A percentile compares a stretch with the other conserved stretches of the same genome.
These are phyloP conservation scores for Phytophthora crassamura DNA, from an alignment of 352 stramenopile species.

Conservation along the genomic window DNA sequence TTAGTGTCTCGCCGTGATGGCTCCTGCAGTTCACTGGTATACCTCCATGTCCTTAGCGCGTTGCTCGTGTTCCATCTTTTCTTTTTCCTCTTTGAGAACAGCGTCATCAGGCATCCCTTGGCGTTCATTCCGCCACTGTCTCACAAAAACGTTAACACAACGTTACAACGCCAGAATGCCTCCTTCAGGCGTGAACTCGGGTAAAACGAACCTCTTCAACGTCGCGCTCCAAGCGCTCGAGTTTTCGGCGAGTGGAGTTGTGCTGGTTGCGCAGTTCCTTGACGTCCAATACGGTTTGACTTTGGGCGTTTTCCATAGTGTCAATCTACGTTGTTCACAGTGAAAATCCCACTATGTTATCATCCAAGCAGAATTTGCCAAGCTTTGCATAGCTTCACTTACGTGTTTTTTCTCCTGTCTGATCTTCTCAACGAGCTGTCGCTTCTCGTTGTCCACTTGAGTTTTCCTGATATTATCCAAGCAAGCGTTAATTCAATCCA, in stretches of 20 bases:
- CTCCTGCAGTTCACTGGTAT: neutral
- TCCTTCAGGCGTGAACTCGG: too few species aligned
- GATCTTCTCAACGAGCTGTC: conserved; percentile 65
- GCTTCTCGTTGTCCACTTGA: conserved; percentile 55
- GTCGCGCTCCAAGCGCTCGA: conserved; percentile 76
- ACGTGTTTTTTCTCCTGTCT: conserved; percentile 71
- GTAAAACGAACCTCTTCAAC: conserved; percentile 48
- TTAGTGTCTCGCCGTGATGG: neutral
- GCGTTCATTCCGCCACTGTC: conserved; percentile 68
- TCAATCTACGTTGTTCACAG: conserved; percentile 56
- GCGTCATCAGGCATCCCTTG: conserved; percentile 56
- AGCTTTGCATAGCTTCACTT: conserved; percentile 1
- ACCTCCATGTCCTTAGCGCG: conserved; percentile 79
- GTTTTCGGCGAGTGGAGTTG: conserved; percentile 59
- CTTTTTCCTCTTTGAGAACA: conserved; percentile 65
- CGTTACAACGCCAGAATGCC: neutral
- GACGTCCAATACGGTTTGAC: conserved; percentile 75
- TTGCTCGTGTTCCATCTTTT: conserved; percentile 68
- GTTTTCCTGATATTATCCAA: conserved; percentile 49
- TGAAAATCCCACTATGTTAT: neutral
- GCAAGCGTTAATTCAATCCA: neutral
- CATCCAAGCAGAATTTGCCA: neutral
- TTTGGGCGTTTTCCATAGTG: conserved; percentile 62
- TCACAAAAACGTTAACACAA: neutral
- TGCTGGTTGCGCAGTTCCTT: conserved; percentile 78